Evolutionary conservation across 306 rosid species (phyloP), one percentile per base, ranked within the genome.

Genomic region (Cajanus cajan): DNA sequence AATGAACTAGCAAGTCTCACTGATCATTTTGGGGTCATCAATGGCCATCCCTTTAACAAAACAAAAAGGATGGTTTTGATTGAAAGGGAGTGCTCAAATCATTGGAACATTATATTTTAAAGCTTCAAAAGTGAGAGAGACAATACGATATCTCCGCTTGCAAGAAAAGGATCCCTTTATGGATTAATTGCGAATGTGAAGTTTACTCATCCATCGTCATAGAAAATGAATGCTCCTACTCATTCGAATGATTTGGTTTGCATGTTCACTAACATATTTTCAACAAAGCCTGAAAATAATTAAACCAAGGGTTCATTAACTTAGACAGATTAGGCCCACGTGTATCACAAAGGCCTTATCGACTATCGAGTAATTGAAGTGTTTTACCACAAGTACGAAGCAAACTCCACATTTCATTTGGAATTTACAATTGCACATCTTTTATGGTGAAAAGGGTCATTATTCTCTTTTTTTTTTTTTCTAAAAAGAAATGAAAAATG

Each of bases 141-240:
- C 51, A 59, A 66, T 25, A 19, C 57, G 86, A 80, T 86, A 87
- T 61, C 91, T 87, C 93, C 72, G 80, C 67, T 87, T 62, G 36
- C 81, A 89, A 93, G 94, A 80, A 91, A 91, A 87, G 94, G 78
- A 89, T 87, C 93, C 61, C 85, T 82, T 88, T 87, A 81, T 80
- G 83, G 54, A 82, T 72, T 51, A 80, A 80, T 51, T 84, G 85
- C 54, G 48, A 75, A 71, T 61, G 74, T 74, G 77, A 54, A 71
- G 71, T 65, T 78, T 71, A 65, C 66, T 72, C 74, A 54, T 41
- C 55, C 55, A 24, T 59, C 67, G 79, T 77, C 43, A 64, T 47
- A 37, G 21, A 58, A 72, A 79, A 36, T 74, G 71, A 85, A 61
- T 54, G 44, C 13, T 69, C 74, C 81, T 69, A 76, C 81, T 71